A percentile compares a stretch with the other conserved stretches of the same genome.
Conservation (phyloP, 257 asterid genomes). For the Oldenlandia corymbosa region DNA sequence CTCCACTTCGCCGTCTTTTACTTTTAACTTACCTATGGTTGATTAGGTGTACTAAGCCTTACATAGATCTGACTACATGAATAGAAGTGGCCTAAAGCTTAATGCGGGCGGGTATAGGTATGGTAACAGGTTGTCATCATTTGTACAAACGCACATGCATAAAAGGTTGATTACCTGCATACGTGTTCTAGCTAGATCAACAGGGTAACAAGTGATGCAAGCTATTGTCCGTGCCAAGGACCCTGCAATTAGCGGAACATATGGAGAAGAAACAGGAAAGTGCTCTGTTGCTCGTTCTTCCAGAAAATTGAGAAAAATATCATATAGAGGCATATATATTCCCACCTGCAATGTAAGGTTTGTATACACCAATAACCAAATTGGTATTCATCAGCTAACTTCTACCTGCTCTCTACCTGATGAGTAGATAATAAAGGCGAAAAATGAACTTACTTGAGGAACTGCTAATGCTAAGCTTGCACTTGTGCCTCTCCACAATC, state of each 20-base stretch:
- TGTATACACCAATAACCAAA: not conserved
- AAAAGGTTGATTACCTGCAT: slow-evolving; percentile 65
- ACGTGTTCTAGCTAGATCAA: slow-evolving; percentile 90
- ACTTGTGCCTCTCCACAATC: slow-evolving; percentile 93
- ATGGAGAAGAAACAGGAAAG: slow-evolving; percentile 53
- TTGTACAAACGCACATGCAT: not conserved
- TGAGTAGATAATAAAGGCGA: not conserved
- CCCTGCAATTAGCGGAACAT: slow-evolving; percentile 77
- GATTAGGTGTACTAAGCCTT: too few species aligned
- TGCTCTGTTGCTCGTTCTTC: slow-evolving; percentile 47
- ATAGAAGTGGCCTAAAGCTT: too few species aligned
- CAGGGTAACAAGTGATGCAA: slow-evolving; percentile 79
- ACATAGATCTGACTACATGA: too few species aligned
- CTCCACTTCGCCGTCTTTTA: too few species aligned
- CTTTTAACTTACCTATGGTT: too few species aligned
- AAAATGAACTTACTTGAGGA: slow-evolving; percentile 65
- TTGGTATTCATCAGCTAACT: not conserved
- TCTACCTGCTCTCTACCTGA: not conserved
- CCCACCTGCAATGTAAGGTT: slow-evolving; percentile 54
- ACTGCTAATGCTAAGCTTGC: slow-evolving; percentile 88
- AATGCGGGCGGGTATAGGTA: too few species aligned
- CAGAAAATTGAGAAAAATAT: slow-evolving; percentile 63
- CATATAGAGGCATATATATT: slow-evolving; percentile 86
- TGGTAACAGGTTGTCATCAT: too few species aligned
- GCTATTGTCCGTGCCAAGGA: slow-evolving; percentile 85